These are phyloP conservation scores for Gremmenia infestans DNA, from an alignment of 2,329 filamentous ascomycete genomes.

Conservation along the genomic window DNA sequence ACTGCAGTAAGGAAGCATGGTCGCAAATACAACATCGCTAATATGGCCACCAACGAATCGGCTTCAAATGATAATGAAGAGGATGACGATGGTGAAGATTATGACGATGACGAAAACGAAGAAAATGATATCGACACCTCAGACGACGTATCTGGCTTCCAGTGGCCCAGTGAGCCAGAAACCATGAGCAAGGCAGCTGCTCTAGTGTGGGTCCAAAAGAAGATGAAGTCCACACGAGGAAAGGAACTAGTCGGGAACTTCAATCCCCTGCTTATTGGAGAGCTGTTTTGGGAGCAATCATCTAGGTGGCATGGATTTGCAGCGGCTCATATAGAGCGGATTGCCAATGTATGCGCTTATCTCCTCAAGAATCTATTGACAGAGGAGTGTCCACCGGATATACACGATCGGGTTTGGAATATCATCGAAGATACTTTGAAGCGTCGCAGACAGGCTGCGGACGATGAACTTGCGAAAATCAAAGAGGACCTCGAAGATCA, in stretches of 20 bases:
- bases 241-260: conserved; percentile 36
- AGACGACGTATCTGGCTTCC: background rate
- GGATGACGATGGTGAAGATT: no score
- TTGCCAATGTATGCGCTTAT: conserved; percentile 13
- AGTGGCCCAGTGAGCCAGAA: background rate
- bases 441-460: conserved; percentile 10
- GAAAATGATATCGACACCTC: no score
- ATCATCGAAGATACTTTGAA: conserved; percentile 18
- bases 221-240: conserved; percentile 22
- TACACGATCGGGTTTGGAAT: conserved; percentile 14
- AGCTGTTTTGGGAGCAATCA: conserved; percentile 38
- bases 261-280: conserved; percentile 36
- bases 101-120: no score
- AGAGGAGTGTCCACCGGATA: conserved; percentile 19
- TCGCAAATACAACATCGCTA: conserved; percentile 29
- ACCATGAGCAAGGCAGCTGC: conserved; percentile 16
- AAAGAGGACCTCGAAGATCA: conserved; percentile 27
- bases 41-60: background rate
- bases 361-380: conserved; percentile 21
- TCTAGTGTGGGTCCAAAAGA: conserved; percentile 21
- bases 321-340: conserved; percentile 14
- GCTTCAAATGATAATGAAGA: no score
- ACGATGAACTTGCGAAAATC: conserved; percentile 27
- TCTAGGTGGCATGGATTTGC: conserved; percentile 33
- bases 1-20: conserved; percentile 21